Base-by-base conservation (phyloP, 75 land plant species). In the Cryptomeria japonica region DNA sequence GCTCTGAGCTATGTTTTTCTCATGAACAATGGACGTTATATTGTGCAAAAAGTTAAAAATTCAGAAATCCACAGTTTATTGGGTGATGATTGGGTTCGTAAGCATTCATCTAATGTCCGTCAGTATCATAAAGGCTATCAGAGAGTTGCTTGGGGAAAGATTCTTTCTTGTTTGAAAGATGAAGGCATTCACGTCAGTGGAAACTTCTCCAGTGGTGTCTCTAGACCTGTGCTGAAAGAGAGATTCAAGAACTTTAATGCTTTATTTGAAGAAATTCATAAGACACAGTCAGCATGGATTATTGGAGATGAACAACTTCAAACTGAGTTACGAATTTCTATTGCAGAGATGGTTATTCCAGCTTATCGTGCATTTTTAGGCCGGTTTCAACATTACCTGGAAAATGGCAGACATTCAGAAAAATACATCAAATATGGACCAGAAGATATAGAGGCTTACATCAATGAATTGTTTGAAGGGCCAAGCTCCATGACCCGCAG, bases 391-490 rank as follows among this genome's bases (percentile, higher is more conserved):
- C 96, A 93, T 58, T 87, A 92, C 83, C 64, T 97, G 61, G 95
- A 93, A 37, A 25, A 88, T 19, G 95, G 94, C 8, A 91, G 92
- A 53, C 94, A 94, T 84, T 75, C 92, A 47, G 92, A 94, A 80
- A 97, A 93, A 92, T 96, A 97, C 84, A 91, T 97, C 19, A 97
- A 96, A 90, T 97, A 91, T 68, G 92, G 90, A 11, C 93, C 98
- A 4, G 98, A 97, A 68, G 98, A 96, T 86, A 89, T 97, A 32
- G 97, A 97, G 91, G 86, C 86, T 0, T 89, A 80, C 85, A 91
- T 97, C 37, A 95, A 97, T 51, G 96, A 95, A 6, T 86, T 97
- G 85, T 97, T 97, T 87, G 96, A 93, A 28, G 98, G 98, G 25
- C 87, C 92, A 0, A 73, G 84, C 1, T 91, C 96, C 47, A 90